Conservation (phyloP, 2,329 filamentous ascomycete genomes). For the Pestalotiopsis sp. region DNA sequence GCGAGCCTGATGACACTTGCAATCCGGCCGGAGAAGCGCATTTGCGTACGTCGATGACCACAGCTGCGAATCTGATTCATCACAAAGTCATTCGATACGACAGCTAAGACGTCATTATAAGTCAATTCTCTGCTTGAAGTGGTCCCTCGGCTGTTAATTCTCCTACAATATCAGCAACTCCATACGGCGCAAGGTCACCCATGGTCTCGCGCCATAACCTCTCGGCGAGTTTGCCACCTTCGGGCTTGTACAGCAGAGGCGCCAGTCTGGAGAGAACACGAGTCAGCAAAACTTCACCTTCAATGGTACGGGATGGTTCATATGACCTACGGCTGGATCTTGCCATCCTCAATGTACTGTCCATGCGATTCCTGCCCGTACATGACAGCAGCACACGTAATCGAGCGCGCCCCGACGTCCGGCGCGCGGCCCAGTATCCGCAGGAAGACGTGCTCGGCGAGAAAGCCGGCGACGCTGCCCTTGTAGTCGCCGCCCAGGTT, state of each 20-base stretch:
- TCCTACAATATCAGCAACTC: neutral
- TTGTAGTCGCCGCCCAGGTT: constrained; percentile 5
- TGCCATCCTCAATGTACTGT: constrained; percentile 14
- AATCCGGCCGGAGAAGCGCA: too few relatives aligned
- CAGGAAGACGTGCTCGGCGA: neutral
- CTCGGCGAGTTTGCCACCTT: neutral
- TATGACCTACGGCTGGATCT: constrained; percentile 14
- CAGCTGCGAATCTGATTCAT: too few relatives aligned
- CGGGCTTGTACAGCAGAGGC: neutral
- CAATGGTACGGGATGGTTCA: too few relatives aligned
- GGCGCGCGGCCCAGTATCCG: neutral
- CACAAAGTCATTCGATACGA: too few relatives aligned
- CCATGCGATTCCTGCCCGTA: constrained; percentile 19
- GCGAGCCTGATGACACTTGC: too few relatives aligned
- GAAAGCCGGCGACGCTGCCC: neutral
- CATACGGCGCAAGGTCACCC: neutral
- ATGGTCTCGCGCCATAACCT: neutral
- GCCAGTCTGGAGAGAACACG: neutral
- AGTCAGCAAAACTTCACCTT: neutral
- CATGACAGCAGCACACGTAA: constrained; percentile 20
- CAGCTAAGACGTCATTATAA: too few relatives aligned
- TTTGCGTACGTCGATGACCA: too few relatives aligned
- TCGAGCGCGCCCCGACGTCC: neutral
- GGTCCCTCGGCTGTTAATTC: neutral
- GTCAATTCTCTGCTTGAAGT: too few relatives aligned